A percentile compares a stretch with the other conserved stretches of the same genome.
Evolutionary conservation across 2,329 filamentous ascomycete genomes (phyloP).

Genomic region (Pseudocercospora macadamiae): DNA sequence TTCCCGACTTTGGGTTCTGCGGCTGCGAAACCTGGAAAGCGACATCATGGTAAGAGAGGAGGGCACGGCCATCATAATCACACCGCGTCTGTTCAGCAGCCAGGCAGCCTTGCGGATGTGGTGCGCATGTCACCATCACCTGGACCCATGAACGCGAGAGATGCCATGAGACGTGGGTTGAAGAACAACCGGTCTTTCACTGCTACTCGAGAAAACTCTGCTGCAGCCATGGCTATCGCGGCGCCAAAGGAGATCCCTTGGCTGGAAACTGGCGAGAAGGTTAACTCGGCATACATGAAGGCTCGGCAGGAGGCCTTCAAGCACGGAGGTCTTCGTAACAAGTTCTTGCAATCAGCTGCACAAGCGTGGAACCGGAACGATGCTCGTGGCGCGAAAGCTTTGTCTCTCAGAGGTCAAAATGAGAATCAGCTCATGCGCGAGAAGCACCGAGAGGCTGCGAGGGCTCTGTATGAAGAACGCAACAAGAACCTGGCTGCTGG

Average conservation of each 20-base stretch:
- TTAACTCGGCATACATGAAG: slow-evolving; percentile 93
- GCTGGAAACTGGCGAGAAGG: slow-evolving; percentile 88
- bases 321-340: slow-evolving; percentile 93
- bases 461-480: slow-evolving; percentile 88
- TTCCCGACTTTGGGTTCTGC: slow-evolving; percentile 87
- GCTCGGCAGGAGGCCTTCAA: slow-evolving; percentile 95
- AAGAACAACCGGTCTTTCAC: slow-evolving; percentile 69
- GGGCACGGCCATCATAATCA: slow-evolving; percentile 69
- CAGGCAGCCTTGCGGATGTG: slow-evolving; percentile 86
- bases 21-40: slow-evolving; percentile 76
- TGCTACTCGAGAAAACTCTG: slow-evolving; percentile 71
- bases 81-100: slow-evolving; percentile 70
- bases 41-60: slow-evolving; percentile 89
- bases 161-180: slow-evolving; percentile 55
- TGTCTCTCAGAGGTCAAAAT: slow-evolving; percentile 90
- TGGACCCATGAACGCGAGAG: slow-evolving; percentile 51
- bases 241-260: slow-evolving; percentile 92
- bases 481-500: slow-evolving; percentile 66
- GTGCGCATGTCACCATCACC: slow-evolving; percentile 94
- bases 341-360: slow-evolving; percentile 93
- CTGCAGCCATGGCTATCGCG: slow-evolving; percentile 79
- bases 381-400: slow-evolving; percentile 89
- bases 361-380: slow-evolving; percentile 99
- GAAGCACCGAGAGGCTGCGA: slow-evolving; percentile 90
- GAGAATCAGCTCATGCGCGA: slow-evolving; percentile 98